Evolutionary conservation across 495 filamentous ascomycete species (phyloP).

Genomic region (Pyrenopolyporus hunteri): DNA sequence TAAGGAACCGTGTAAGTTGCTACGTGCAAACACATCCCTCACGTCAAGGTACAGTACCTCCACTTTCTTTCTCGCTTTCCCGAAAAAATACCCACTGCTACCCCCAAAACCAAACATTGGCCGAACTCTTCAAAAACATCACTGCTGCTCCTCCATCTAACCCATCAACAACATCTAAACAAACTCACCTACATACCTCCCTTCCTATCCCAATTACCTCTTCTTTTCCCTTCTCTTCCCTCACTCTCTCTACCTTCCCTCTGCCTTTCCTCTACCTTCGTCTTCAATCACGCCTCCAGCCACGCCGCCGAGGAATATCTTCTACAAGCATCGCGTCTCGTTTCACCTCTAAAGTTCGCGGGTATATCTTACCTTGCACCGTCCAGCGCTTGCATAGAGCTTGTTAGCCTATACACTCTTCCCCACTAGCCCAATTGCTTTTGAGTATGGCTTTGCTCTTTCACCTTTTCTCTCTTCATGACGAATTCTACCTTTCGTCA

Average conservation of each 20-base stretch:
- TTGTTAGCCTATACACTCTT: slow-evolving; percentile 30
- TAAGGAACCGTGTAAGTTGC: slow-evolving; percentile 23
- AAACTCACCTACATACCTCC: slow-evolving; percentile 2
- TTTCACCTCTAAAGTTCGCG: slow-evolving; percentile 15
- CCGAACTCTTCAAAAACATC: slow-evolving; percentile 40
- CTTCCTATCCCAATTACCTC: background rate
- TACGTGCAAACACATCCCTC: slow-evolving; percentile 6
- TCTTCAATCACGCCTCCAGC: background rate
- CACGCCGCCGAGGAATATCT: background rate
- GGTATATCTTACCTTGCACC: slow-evolving; percentile 19
- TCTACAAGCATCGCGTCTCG: slow-evolving; percentile 27
- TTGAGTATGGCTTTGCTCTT: slow-evolving; percentile 25
- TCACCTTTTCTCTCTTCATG: background rate
- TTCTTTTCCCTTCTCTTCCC: slow-evolving; percentile 16
- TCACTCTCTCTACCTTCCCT: slow-evolving; percentile 20
- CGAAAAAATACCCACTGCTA: slow-evolving; percentile 15
- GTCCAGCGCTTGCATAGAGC: slow-evolving; percentile 17
- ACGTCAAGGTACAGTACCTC: slow-evolving; percentile 6
- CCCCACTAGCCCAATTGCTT: slow-evolving; percentile 20
- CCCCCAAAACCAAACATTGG: slow-evolving; percentile 41
- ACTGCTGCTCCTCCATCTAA: slow-evolving; percentile 21
- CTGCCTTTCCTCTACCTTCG: slow-evolving; percentile 1
- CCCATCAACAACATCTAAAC: slow-evolving; percentile 29
- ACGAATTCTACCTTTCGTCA: background rate
- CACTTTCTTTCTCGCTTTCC: slow-evolving; percentile 13